phyloP scores from a whole-genome alignment of 805 yeast genomes.

The Yamadazyma sp. region DNA sequence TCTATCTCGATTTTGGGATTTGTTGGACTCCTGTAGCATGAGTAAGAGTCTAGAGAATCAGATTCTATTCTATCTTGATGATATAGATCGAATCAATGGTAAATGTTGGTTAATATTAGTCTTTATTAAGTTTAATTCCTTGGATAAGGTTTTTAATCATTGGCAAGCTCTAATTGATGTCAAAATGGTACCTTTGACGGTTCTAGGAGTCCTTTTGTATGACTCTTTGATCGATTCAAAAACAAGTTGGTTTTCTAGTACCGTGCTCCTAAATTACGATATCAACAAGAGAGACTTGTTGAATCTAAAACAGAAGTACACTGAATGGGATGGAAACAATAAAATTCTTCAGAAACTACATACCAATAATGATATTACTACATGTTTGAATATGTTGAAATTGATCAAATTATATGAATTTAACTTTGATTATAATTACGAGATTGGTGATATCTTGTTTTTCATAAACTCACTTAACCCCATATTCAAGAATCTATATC shows the following conservation, averaged over 20 bases:
- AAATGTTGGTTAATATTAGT: constrained; percentile 3
- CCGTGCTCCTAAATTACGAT: neutral
- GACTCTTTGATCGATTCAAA: constrained; percentile 3
- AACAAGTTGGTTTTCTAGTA: constrained; percentile 9
- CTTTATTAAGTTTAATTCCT: neutral
- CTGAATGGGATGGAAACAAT: neutral
- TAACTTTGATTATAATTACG: neutral
- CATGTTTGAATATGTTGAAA: constrained; percentile 5
- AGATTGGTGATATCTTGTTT: neutral
- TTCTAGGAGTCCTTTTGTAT: neutral
- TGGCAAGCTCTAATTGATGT: constrained; percentile 1
- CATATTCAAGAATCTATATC: constrained; percentile 6
- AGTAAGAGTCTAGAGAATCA: neutral
- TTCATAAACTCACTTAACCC: constrained; percentile 4
- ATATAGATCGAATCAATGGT: constrained; percentile 3
- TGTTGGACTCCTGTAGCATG: neutral
- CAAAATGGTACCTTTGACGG: neutral
- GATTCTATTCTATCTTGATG: constrained; percentile 1
- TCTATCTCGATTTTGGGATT: neutral
- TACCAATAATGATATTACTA: constrained; percentile 9
- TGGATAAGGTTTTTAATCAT: neutral
- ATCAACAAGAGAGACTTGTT: constrained; percentile 2
- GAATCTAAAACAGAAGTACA: neutral
- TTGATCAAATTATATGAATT: constrained; percentile 5
- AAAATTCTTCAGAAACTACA: constrained; percentile 1